These are phyloP conservation scores for Diutina siamensis DNA, from an alignment of 1,139 yeast species.

Conservation along the genomic window DNA sequence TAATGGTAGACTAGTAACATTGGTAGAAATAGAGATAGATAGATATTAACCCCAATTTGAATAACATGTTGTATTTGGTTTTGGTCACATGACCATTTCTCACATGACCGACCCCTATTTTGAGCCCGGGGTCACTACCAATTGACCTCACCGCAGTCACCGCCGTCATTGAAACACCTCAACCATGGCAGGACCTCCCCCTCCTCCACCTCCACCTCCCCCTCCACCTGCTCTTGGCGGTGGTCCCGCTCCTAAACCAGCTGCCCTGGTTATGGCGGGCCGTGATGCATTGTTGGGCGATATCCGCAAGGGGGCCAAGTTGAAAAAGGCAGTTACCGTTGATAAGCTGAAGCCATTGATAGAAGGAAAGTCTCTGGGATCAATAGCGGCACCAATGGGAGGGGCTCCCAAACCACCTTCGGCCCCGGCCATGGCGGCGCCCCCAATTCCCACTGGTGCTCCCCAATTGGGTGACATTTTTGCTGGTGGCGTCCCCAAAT, in stretches of 20 bases:
- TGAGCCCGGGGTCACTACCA: no score
- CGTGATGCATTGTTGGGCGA: constrained; percentile 80
- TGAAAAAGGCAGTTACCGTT: constrained; percentile 58
- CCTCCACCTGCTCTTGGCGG: constrained; percentile 4
- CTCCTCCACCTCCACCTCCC: constrained; percentile 4
- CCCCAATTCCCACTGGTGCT: constrained; percentile 10
- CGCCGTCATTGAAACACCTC: background rate
- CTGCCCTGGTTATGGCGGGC: constrained; percentile 19
- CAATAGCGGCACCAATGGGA: constrained; percentile 7
- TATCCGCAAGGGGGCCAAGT: constrained; percentile 63
- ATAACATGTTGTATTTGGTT: no score
- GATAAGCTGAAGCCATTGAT: constrained; percentile 35
- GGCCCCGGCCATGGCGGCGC: constrained; percentile 43
- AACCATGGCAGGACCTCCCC: background rate
- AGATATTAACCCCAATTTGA: no score
- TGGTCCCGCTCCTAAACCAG: constrained; percentile 10
- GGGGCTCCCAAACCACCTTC: constrained; percentile 12
- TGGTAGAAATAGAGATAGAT: no score
- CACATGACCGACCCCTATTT: no score
- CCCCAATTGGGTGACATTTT: constrained; percentile 18
- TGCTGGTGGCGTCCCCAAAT: constrained; percentile 80
- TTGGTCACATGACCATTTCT: no score
- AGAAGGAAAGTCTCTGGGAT: constrained; percentile 17
- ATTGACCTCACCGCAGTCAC: background rate
- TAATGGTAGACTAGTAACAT: no score